Evolutionary conservation across 2,329 filamentous ascomycete species (phyloP).

Genomic region (Nemania sp.): DNA sequence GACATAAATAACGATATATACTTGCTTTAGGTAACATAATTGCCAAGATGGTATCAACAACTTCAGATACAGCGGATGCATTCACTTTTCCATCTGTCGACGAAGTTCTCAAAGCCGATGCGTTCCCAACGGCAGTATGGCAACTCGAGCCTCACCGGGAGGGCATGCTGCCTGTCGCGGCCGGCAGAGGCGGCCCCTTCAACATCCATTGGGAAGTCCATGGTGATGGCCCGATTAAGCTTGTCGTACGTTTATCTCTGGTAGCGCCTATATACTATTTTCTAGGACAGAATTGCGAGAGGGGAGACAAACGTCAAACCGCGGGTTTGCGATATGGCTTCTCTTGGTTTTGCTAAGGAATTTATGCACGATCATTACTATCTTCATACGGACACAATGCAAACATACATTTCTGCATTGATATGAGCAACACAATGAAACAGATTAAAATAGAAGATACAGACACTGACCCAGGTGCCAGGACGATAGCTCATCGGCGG

Average conservation of each 20-base stretch:
- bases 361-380: no score
- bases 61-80: constrained; percentile 7
- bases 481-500: constrained; percentile 74
- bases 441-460: neutral
- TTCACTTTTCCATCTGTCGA: constrained; percentile 33
- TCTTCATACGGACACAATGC: neutral
- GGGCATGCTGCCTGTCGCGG: constrained; percentile 67
- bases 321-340: no score
- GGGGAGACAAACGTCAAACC: no score
- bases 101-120: constrained; percentile 55
- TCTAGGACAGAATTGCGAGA: neutral
- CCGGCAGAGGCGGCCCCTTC: constrained; percentile 72
- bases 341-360: no score
- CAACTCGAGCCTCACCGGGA: constrained; percentile 66
- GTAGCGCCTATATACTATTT: neutral
- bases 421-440: neutral
- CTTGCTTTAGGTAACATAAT: neutral
- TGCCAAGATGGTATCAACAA: constrained; percentile 4
- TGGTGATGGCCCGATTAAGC: constrained; percentile 70
- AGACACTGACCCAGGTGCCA: constrained; percentile 3
- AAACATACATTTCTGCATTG: neutral
- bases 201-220: constrained; percentile 80
- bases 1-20: no score
- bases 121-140: constrained; percentile 70
- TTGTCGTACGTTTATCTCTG: constrained; percentile 64